Evolutionary conservation across 2,329 filamentous ascomycete genomes (phyloP), one percentile per base, ranked within the genome.

Genomic region (Dothideomycetidae sp.): DNA sequence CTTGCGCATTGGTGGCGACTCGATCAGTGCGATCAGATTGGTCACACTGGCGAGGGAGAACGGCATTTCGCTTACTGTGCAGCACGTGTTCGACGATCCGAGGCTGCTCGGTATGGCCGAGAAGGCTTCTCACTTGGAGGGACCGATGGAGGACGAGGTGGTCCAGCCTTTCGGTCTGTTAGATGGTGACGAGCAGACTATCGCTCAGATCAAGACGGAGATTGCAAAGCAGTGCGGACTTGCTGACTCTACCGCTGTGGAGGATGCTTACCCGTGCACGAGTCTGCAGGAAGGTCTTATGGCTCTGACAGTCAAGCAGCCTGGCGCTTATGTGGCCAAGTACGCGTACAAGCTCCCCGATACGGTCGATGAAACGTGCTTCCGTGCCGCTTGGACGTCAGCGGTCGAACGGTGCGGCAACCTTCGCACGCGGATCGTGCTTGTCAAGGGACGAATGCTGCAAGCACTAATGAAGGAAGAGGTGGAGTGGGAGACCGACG

Each of bases 251-350:
- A 43, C 40, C 2, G 14, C 33, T 10, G 17, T 40, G 57, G 60
- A 7, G 53, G 46, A 46, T 31, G 42, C 43, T 5, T 31, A 44
- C 11, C 47, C 49, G 4, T 42, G 44, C 13, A 51, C 49, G 11
- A 45, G 48, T 33, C 46, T 44, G 4, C 49, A 51, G 33, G 42
- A 41, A 15, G 36, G 48, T 4, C 42, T 61, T 15, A 64, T 79
- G 29, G 62, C 60, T 42, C 73, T 64, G 14, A 78, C 74, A 0
- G 62, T 70, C 2, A 56, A 68, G 11, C 55, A 65, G 2, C 74
- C 74, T 3, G 66, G 75, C 2, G 77, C 71, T 48, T 78, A 74
- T 0, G 56, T 71, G 1, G 70, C 74, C 10, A 79, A 81, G 49
- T 73, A 74, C 42, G 62, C 75, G 41, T 71, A 81, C 53, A 72